A percentile compares a stretch with the other conserved stretches of the same genome.
Evolutionary conservation across 2,329 filamentous ascomycete species (phyloP).

Genomic region (Fusarium neocosmosporiellum): DNA sequence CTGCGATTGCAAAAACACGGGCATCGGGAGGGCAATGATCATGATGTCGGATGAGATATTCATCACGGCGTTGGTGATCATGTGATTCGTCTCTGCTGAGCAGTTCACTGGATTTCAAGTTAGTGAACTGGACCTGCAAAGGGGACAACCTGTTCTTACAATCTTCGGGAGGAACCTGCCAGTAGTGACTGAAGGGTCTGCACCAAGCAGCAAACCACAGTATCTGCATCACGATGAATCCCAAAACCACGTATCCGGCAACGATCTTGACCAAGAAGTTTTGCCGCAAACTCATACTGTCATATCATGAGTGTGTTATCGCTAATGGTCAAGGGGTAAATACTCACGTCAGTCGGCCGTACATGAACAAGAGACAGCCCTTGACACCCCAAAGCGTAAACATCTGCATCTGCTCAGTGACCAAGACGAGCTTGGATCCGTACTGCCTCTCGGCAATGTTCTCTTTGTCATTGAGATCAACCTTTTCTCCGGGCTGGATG

Average conservation of each 20-base stretch:
- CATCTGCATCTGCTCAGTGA: constrained; percentile 71
- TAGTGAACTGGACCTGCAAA: background rate
- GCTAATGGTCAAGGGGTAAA: rapidly evolving
- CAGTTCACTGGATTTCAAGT: constrained; percentile 48
- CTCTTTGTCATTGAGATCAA: constrained; percentile 56
- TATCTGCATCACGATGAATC: constrained; percentile 63
- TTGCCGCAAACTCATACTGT: constrained; percentile 55
- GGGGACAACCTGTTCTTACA: constrained; percentile 42
- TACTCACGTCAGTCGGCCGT: constrained; percentile 60
- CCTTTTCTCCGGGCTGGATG: constrained; percentile 59
- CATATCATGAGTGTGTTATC: background rate
- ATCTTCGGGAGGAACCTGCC: constrained; percentile 61
- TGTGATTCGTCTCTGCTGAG: constrained; percentile 64
- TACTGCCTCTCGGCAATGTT: constrained; percentile 55
- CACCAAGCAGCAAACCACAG: constrained; percentile 63
- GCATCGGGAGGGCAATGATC: constrained; percentile 67
- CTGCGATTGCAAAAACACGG: constrained; percentile 60
- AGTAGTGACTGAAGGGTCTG: constrained; percentile 60
- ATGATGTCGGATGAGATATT: constrained; percentile 69
- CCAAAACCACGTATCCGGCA: constrained; percentile 53
- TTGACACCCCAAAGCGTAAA: constrained; percentile 67
- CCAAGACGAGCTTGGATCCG: constrained; percentile 71
- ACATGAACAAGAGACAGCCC: constrained; percentile 63
- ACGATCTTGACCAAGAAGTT: constrained; percentile 58
- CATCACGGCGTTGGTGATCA: constrained; percentile 66